These are phyloP conservation scores for Atkinsonella hypoxylon DNA, from an alignment of 2,329 filamentous ascomycete species.

Conservation along the genomic window DNA sequence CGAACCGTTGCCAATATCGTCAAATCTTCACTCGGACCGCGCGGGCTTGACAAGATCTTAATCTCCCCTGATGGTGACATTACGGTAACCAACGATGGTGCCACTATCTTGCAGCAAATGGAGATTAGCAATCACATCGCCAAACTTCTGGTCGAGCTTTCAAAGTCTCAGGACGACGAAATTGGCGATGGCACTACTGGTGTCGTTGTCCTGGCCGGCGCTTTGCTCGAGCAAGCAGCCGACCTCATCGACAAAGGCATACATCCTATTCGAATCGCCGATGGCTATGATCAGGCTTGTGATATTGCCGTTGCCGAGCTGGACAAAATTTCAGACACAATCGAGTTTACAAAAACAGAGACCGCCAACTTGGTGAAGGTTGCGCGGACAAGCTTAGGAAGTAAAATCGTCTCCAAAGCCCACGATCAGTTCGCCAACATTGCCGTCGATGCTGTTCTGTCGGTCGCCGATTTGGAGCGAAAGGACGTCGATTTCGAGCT, in stretches of 20 bases:
- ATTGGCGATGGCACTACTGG: constrained; percentile 97
- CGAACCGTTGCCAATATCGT: constrained; percentile 94
- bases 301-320: constrained; percentile 91
- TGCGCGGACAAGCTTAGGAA: constrained; percentile 87
- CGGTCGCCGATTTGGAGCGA: constrained; percentile 87
- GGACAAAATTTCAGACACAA: constrained; percentile 83
- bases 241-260: constrained; percentile 99
- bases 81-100: constrained; percentile 97
- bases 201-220: constrained; percentile 90
- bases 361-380: constrained; percentile 86
- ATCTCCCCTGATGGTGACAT: constrained; percentile 98
- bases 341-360: constrained; percentile 70
- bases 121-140: constrained; percentile 98
- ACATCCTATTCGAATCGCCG: constrained; percentile 95
- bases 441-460: constrained; percentile 91
- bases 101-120: constrained; percentile 96
- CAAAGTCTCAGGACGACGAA: constrained; percentile 97
- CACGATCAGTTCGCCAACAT: constrained; percentile 98
- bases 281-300: constrained; percentile 95
- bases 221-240: constrained; percentile 88
- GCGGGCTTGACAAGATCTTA: constrained; percentile 96
- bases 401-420: constrained; percentile 98
- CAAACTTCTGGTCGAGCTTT: constrained; percentile 91
- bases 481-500: constrained; percentile 98
- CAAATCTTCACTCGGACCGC: constrained; percentile 89